Percentiles rank a stretch among this genome's conserved stretches.
These are phyloP conservation scores for Herpetomonas samuelpessoai DNA, from an alignment of 208 protist genomes.

Conservation along the genomic window DNA sequence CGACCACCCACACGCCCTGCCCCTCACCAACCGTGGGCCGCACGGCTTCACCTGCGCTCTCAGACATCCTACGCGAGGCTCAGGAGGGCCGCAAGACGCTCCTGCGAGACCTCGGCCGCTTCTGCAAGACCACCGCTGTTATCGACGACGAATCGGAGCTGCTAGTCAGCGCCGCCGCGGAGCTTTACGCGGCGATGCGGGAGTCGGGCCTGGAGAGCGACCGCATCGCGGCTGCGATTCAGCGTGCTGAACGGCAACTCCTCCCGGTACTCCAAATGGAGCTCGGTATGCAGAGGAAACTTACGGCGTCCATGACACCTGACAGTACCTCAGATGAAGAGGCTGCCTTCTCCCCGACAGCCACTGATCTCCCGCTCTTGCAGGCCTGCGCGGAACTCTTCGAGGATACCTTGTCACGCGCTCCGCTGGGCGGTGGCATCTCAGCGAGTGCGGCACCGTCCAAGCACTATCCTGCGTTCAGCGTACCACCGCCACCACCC, in stretches of 20 bases:
- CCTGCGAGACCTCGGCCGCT: conserved; percentile 5
- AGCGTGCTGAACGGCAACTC: conserved; percentile 7
- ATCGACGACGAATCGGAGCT: conserved; percentile 11
- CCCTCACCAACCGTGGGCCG: background rate
- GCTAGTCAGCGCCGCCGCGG: conserved; percentile 11
- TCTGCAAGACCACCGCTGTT: background rate
- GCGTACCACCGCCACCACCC: too few species aligned
- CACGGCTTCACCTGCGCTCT: conserved; percentile 6
- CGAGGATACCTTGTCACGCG: too few species aligned
- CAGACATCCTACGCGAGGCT: conserved; percentile 4
- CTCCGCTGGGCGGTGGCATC: too few species aligned
- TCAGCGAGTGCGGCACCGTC: too few species aligned
- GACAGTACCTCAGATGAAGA: too few species aligned
- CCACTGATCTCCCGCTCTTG: background rate
- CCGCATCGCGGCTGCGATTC: conserved; percentile 5
- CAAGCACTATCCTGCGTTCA: too few species aligned
- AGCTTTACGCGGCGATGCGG: conserved; percentile 20
- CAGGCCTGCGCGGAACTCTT: conserved; percentile 10
- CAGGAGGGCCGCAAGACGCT: conserved; percentile 10
- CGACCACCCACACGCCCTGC: too few species aligned
- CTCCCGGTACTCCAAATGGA: conserved; percentile 13
- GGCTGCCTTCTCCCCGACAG: background rate
- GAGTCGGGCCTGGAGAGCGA: conserved; percentile 14
- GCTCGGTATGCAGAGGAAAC: conserved; percentile 18
- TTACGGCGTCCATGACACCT: too few species aligned